A percentile compares a stretch with the other conserved stretches of the same genome.
Evolutionary conservation across 768 basidiomycete species (phyloP).

Genomic region (Kwoniella bestiolae): DNA sequence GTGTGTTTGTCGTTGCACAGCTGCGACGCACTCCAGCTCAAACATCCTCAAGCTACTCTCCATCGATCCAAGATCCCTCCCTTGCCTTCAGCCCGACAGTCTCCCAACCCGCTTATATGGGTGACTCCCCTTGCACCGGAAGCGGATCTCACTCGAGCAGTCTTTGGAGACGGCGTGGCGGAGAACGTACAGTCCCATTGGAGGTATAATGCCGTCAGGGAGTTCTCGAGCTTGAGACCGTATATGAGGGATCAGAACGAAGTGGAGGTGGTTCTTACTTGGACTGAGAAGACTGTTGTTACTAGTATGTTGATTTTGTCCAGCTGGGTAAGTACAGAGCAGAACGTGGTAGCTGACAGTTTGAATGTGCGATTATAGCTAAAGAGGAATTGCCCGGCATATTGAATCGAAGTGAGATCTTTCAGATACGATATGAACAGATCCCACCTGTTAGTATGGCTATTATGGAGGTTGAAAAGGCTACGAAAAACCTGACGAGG

Average conservation of each 20-base stretch:
- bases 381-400: slow-evolving; percentile 69
- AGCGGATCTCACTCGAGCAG: slow-evolving; percentile 73
- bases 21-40: slow-evolving; percentile 88
- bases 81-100: slow-evolving; percentile 76
- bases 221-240: slow-evolving; percentile 77
- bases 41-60: slow-evolving; percentile 82
- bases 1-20: slow-evolving; percentile 59
- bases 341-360: slow-evolving; percentile 31
- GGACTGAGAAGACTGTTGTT: slow-evolving; percentile 78
- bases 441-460: slow-evolving; percentile 86
- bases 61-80: slow-evolving; percentile 76
- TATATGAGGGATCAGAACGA: slow-evolving; percentile 69
- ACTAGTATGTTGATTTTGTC: slow-evolving; percentile 35
- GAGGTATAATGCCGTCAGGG: slow-evolving; percentile 81
- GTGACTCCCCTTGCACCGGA: slow-evolving; percentile 84
- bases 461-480: slow-evolving; percentile 75
- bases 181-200: slow-evolving; percentile 80
- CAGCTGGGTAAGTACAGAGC: not conserved
- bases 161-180: slow-evolving; percentile 85
- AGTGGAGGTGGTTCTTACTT: slow-evolving; percentile 56
- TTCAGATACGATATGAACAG: slow-evolving; percentile 70
- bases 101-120: slow-evolving; percentile 82
- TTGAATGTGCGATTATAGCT: slow-evolving; percentile 21
- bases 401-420: slow-evolving; percentile 82
- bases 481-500: slow-evolving; percentile 62